These are phyloP conservation scores for Stropharia rugosoannulata DNA, from an alignment of 768 basidiomycete species.

Conservation along the genomic window DNA sequence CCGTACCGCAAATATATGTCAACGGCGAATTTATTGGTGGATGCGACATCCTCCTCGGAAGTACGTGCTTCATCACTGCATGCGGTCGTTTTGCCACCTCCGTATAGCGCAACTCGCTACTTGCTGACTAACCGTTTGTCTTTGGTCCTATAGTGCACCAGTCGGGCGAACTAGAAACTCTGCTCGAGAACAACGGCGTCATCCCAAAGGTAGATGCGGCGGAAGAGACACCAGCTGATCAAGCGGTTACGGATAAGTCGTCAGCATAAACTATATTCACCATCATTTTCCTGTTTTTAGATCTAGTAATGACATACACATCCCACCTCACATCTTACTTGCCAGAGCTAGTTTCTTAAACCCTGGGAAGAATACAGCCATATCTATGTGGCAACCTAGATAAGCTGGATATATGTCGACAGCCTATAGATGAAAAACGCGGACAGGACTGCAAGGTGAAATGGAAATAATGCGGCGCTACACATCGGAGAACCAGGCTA, in stretches of 20 bases:
- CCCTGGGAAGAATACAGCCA: background rate
- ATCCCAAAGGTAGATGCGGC: conserved; percentile 49
- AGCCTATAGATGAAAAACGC: too few relatives aligned
- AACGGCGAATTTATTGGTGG: conserved; percentile 96
- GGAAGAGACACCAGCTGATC: background rate
- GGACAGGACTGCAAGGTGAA: too few relatives aligned
- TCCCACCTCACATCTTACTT: background rate
- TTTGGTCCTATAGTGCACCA: conserved; percentile 76
- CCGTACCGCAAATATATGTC: conserved; percentile 93
- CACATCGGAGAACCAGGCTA: too few relatives aligned
- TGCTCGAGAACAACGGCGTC: conserved; percentile 71
- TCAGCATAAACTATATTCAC: background rate
- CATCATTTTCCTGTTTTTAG: background rate
- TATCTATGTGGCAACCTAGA: too few relatives aligned
- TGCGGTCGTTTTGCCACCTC: background rate
- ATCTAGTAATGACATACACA: background rate
- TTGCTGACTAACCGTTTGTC: background rate
- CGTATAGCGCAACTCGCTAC: background rate
- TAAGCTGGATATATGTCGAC: too few relatives aligned
- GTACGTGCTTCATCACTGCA: conserved; percentile 47
- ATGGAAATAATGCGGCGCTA: too few relatives aligned
- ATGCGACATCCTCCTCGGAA: conserved; percentile 90
- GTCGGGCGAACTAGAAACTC: conserved; percentile 85
- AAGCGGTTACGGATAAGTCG: background rate
- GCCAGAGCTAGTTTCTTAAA: too few relatives aligned